Evolutionary conservation across 23 red algal species (phyloP), one percentile per base, ranked within the genome.

Genomic region (Chondrus crispus): DNA sequence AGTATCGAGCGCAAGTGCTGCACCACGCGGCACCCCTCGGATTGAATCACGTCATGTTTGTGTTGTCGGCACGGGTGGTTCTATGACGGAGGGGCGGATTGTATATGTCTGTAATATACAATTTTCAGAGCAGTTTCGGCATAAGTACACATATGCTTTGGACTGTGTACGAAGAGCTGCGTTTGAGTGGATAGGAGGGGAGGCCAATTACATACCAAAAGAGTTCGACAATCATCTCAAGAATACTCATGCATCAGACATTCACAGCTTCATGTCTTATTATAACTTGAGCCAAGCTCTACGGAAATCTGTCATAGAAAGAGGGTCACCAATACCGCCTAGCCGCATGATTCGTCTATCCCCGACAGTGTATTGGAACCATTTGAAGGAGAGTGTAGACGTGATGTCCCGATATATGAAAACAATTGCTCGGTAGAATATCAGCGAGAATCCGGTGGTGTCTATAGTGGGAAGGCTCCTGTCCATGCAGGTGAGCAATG

Each of bases 241-340:
- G 30, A n/a, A 38, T 43, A 68, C 81, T 0, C 57, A 85, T 44
- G 54, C 54, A 22, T 68, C 81, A 16, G 81, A 85, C 51, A 30
- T 85, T 20, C 41, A 68, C 40, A 43, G 32, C 18, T 85, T 43
- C 40, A 38, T 60, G 33, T 68, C 2, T 12, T 85, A 43, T 39
- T 85, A 85, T 39, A 68, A 44, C 46, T 19, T 85, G 8, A 68
- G 81, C 40, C 22, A 68, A 14, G 81, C 81, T 66, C 60, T 66
- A 32, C 60, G 60, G 35, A 32, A 32, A 32, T 32, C 60, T 22
- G 0, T 66, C 26, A 66, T 66, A 32, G 60, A 66, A 32, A 66
- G 1, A 32, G 60, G 60, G 60, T 32, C 26, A 32, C 60, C 60
- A 32, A 66, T 66, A 32, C 60, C 35, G 35, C 60, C 60, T 32